phyloP scores from a whole-genome alignment of 2,329 filamentous ascomycete genomes.

The Pyrenochaeta sp. region DNA sequence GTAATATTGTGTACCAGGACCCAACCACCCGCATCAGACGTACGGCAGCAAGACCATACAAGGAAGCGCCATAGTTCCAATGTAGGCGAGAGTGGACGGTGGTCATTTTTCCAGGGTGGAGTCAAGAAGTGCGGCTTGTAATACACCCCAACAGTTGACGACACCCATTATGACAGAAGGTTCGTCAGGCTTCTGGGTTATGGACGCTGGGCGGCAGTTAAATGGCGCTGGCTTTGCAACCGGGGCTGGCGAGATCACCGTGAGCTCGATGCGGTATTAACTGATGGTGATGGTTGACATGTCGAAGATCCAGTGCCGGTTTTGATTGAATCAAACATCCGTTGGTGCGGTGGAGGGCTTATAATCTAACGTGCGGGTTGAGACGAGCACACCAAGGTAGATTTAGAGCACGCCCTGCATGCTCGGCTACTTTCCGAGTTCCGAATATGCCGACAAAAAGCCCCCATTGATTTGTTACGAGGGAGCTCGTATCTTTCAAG shows the following conservation, averaged over 20 bases:
- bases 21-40: conserved; percentile 62
- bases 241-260: conserved; percentile 7
- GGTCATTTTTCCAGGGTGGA: conserved; percentile 54
- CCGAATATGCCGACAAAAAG: no score
- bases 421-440: background rate
- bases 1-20: conserved; percentile 55
- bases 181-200: conserved; percentile 8
- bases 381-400: background rate
- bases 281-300: conserved; percentile 18
- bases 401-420: background rate
- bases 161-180: conserved; percentile 63
- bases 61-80: conserved; percentile 62
- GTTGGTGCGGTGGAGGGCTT: background rate
- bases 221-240: background rate
- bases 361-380: no score
- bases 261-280: conserved; percentile 22
- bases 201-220: background rate
- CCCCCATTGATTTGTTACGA: no score
- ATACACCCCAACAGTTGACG: conserved; percentile 67
- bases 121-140: conserved; percentile 65
- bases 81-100: conserved; percentile 65
- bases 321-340: background rate
- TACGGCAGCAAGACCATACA: conserved; percentile 62
- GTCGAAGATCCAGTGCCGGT: background rate
- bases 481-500: no score